A percentile compares a stretch with the other conserved stretches of the same genome.
Conservation (phyloP, 1,139 yeast genomes). For the Kodamaea alishanica region DNA sequence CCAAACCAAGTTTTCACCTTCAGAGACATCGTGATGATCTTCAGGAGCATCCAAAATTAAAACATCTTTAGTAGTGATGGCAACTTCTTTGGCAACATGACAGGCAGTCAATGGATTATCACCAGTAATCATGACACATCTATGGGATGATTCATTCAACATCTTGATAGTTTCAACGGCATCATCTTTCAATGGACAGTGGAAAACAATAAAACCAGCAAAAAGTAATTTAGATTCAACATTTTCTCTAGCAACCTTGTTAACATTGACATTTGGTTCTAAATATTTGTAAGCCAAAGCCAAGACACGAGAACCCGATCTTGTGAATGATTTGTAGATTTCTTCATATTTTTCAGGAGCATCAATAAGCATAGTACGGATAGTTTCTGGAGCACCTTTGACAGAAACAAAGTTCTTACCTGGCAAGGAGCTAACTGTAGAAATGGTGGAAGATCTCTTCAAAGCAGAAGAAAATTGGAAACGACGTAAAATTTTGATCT, state of each 20-base stretch:
- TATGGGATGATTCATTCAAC: slow-evolving; percentile 93
- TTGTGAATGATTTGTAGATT: slow-evolving; percentile 83
- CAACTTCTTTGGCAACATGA: slow-evolving; percentile 94
- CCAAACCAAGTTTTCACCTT: slow-evolving; percentile 69
- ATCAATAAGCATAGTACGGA: slow-evolving; percentile 66
- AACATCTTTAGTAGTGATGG: slow-evolving; percentile 74
- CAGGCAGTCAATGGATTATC: slow-evolving; percentile 98
- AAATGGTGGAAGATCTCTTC: slow-evolving; percentile 90
- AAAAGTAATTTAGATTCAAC: slow-evolving; percentile 73
- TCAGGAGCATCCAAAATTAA: slow-evolving; percentile 86
- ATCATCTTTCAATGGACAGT: slow-evolving; percentile 92
- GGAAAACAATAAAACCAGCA: slow-evolving; percentile 95
- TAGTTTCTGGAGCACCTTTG: slow-evolving; percentile 99
- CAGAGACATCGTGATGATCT: slow-evolving; percentile 51
- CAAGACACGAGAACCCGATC: slow-evolving; percentile 94
- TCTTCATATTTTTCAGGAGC: slow-evolving; percentile 83
- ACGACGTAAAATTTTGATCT: slow-evolving; percentile 77
- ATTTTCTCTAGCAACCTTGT: slow-evolving; percentile 61
- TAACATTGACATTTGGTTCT: slow-evolving; percentile 49
- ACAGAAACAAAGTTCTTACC: slow-evolving; percentile 74
- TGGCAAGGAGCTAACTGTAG: slow-evolving; percentile 51
- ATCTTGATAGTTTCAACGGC: slow-evolving; percentile 86
- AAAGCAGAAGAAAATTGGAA: slow-evolving; percentile 96
- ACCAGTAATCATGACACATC: slow-evolving; percentile 97
- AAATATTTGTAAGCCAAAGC: slow-evolving; percentile 85